These are phyloP conservation scores for Xylariaceae sp. DNA, from an alignment of 2,329 filamentous ascomycete species.

Conservation along the genomic window DNA sequence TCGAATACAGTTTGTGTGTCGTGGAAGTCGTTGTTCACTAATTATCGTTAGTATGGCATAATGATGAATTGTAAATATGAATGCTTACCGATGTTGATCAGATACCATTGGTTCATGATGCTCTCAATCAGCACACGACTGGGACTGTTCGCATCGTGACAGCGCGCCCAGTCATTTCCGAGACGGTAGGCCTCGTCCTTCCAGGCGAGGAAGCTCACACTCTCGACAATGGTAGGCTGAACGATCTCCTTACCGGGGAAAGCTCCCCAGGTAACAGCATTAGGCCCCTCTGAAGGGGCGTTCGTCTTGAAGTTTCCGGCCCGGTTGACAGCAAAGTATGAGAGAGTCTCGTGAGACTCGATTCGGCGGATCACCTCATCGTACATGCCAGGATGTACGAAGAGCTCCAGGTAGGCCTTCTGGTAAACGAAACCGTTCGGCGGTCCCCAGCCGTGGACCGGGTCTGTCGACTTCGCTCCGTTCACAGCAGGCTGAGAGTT, in stretches of 20 bases:
- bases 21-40: constrained; percentile 98
- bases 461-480: constrained; percentile 79
- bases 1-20: constrained; percentile 74
- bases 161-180: constrained; percentile 90
- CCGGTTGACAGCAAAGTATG: constrained; percentile 90
- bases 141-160: constrained; percentile 69
- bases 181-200: constrained; percentile 95
- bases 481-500: constrained; percentile 97
- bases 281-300: constrained; percentile 77
- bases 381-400: constrained; percentile 77
- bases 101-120: constrained; percentile 85
- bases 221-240: constrained; percentile 99
- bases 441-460: constrained; percentile 90
- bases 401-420: constrained; percentile 91
- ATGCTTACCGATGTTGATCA: constrained; percentile 86
- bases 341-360: constrained; percentile 72
- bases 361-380: constrained; percentile 72
- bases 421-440: constrained; percentile 96
- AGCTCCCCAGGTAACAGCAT: constrained; percentile 98
- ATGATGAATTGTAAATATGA: not conserved
- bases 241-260: constrained; percentile 99
- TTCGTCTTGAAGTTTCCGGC: constrained; percentile 79
- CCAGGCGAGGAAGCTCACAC: constrained; percentile 95
- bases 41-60: constrained; percentile 5
- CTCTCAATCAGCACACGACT: constrained; percentile 74